These are phyloP conservation scores for Metschnikowia gelsemii DNA, from an alignment of 805 yeast species.

Conservation along the genomic window DNA sequence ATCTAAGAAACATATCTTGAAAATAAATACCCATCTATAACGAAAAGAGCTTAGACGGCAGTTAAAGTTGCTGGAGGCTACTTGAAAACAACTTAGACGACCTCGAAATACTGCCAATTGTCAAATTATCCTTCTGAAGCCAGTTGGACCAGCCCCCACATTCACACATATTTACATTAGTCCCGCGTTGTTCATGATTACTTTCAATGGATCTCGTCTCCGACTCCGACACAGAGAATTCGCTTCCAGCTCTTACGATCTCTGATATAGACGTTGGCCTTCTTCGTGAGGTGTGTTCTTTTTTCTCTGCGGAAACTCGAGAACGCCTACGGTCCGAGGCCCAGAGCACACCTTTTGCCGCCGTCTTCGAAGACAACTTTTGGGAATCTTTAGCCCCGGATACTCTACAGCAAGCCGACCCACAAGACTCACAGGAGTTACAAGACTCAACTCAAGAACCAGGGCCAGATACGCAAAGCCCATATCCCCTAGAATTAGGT, in stretches of 20 bases:
- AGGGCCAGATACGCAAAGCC: no score
- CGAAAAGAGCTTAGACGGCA: no score
- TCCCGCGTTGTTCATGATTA: constrained; percentile 4
- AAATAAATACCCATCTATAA: no score
- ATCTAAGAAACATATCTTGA: no score
- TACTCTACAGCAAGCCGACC: neutral
- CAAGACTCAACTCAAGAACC: no score
- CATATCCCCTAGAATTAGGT: no score
- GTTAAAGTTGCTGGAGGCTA: no score
- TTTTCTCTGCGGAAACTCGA: constrained; percentile 14
- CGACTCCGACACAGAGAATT: constrained; percentile 23
- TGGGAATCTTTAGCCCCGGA: neutral
- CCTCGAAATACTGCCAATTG: no score
- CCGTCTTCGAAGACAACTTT: constrained; percentile 3
- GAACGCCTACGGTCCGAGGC: constrained; percentile 15
- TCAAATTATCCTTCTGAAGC: no score
- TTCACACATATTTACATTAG: neutral
- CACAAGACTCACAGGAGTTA: neutral
- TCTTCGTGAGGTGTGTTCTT: constrained; percentile 11
- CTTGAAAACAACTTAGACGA: no score
- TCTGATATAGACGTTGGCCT: constrained; percentile 16
- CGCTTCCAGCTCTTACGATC: constrained; percentile 15
- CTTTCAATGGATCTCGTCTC: constrained; percentile 17
- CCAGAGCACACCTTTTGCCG: constrained; percentile 10
- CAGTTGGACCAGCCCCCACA: constrained; percentile 1